Conservation (phyloP, 2,329 filamentous ascomycete genomes). For the Botryotinia calthae region DNA sequence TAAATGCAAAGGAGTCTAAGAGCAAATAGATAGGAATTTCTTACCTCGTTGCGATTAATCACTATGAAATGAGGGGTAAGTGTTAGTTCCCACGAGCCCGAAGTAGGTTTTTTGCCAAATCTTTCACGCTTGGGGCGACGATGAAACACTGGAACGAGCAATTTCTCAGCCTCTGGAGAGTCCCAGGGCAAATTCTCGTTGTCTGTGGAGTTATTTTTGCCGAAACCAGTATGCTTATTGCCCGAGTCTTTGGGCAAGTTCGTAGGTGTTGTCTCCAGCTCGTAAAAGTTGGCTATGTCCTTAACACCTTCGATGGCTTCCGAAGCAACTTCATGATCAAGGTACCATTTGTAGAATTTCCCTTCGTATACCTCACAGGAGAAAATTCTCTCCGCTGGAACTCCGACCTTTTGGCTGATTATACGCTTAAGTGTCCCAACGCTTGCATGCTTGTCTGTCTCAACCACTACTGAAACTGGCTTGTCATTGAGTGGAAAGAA, state of each 20-base stretch:
- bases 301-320: constrained; percentile 62
- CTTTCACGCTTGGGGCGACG: constrained; percentile 44
- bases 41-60: constrained; percentile 69
- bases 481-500: constrained; percentile 74
- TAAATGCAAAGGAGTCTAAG: no score
- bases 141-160: constrained; percentile 72
- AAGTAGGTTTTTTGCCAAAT: constrained; percentile 19
- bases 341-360: constrained; percentile 84
- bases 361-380: constrained; percentile 78
- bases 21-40: constrained; percentile 5
- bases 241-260: constrained; percentile 57
- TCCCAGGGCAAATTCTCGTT: constrained; percentile 52
- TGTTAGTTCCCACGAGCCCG: constrained; percentile 38
- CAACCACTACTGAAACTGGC: constrained; percentile 71
- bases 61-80: constrained; percentile 66
- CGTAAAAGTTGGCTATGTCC: constrained; percentile 69
- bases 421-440: constrained; percentile 68
- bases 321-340: constrained; percentile 64
- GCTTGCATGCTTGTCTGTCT: constrained; percentile 73
- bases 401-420: constrained; percentile 64
- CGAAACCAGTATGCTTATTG: constrained; percentile 39
- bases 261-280: constrained; percentile 75
- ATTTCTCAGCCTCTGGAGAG: constrained; percentile 59
- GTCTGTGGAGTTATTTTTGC: constrained; percentile 45
- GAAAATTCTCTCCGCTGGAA: constrained; percentile 66